phyloP scores from a whole-genome alignment of 2,329 filamentous ascomycete species.

The Orbilia ellipsospora region DNA sequence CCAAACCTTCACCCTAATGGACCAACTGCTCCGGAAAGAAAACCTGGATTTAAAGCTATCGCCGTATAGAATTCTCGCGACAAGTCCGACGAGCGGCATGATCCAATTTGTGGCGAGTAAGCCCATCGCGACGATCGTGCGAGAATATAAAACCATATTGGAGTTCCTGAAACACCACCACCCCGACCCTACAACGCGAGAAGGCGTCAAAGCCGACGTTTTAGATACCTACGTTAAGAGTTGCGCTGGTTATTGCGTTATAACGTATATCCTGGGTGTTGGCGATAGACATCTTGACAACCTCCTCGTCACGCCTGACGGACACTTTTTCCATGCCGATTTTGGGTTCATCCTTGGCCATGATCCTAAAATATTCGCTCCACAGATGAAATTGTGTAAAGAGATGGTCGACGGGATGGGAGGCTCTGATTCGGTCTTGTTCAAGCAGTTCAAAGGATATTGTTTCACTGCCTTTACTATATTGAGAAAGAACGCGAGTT shows the following conservation, averaged over 20 bases:
- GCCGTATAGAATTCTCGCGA: conserved; percentile 95
- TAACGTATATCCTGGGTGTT: conserved; percentile 96
- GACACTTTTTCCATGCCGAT: conserved; percentile 97
- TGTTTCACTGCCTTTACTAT: conserved; percentile 95
- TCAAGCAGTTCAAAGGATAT: conserved; percentile 90
- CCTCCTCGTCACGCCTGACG: conserved; percentile 86
- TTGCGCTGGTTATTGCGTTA: conserved; percentile 94
- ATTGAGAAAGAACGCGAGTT: conserved; percentile 84
- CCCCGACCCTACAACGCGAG: conserved; percentile 80
- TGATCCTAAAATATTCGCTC: conserved; percentile 96
- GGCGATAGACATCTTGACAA: conserved; percentile 97
- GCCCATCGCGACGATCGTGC: conserved; percentile 82
- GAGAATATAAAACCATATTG: conserved; percentile 81
- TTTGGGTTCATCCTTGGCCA: conserved; percentile 98
- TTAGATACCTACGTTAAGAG: conserved; percentile 96
- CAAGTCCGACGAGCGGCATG: conserved; percentile 85
- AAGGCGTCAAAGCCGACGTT: conserved; percentile 88
- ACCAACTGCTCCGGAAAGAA: conserved; percentile 92
- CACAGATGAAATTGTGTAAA: conserved; percentile 94
- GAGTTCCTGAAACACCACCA: conserved; percentile 90
- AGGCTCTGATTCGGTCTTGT: conserved; percentile 81
- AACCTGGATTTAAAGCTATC: conserved; percentile 95
- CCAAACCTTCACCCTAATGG: conserved; percentile 97
- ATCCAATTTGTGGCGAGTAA: conserved; percentile 93
- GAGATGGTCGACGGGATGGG: conserved; percentile 99